These are phyloP conservation scores for Exsudoporus floridanus DNA, from an alignment of 1,284 basidiomycete genomes.

Conservation along the genomic window DNA sequence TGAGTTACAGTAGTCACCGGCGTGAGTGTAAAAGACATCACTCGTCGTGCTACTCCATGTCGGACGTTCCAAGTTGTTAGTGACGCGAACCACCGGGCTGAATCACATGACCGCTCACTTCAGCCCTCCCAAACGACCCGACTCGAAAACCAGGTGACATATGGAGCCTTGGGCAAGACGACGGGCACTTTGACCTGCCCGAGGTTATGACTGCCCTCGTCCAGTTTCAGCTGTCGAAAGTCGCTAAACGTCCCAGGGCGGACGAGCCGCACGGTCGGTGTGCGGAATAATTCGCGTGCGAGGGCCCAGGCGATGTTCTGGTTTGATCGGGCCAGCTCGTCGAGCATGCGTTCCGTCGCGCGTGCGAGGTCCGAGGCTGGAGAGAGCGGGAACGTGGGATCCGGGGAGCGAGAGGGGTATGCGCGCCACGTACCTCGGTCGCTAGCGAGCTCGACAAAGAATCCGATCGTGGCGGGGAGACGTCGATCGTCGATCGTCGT, in stretches of 20 bases:
- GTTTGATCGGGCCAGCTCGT: constrained; percentile 10
- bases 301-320: not conserved
- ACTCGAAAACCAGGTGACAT: constrained; percentile 7
- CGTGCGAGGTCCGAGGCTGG: constrained; percentile 1
- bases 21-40: not conserved
- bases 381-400: not conserved
- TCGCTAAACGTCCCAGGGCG: constrained; percentile 20
- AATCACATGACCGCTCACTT: not conserved
- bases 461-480: constrained; percentile 14
- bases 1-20: not conserved
- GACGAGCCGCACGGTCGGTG: constrained; percentile 20
- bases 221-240: constrained; percentile 20
- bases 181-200: constrained; percentile 24
- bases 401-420: not conserved
- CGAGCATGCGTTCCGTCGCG: constrained; percentile 2
- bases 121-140: constrained; percentile 16
- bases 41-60: too few relatives aligned
- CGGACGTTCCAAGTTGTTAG: too few relatives aligned
- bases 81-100: not conserved
- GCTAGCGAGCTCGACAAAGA: constrained; percentile 20
- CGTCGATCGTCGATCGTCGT: constrained; percentile 13
- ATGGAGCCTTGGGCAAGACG: constrained; percentile 8
- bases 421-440: not conserved
- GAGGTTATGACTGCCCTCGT: constrained; percentile 9
- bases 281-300: not conserved